Base-by-base conservation (phyloP, 2,329 filamentous ascomycete species). In the Colletotrichum sp. region DNA sequence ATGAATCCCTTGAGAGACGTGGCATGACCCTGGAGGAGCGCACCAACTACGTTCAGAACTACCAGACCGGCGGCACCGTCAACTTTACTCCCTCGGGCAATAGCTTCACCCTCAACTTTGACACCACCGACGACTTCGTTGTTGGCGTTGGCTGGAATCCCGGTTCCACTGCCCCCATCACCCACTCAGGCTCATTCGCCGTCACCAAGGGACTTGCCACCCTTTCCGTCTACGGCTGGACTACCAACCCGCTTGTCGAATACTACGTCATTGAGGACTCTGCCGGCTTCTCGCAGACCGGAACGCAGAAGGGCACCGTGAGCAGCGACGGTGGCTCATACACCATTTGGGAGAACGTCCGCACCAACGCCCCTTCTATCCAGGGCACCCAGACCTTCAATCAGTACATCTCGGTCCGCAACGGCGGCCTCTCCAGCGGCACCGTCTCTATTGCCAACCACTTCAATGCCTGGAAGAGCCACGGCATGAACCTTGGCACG, bases 241-340 rank as follows among this genome's bases (percentile, higher is more conserved):
- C 88, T 3, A 83, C 80, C 21, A 86, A 85, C 80, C 89, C 89
- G 0, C 82, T 90, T n/a, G 84, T 91, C 80, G 90, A 92, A 78
- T 91, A 91, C 84, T 92, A 92, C 83, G 88, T 92, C 74, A 85
- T 91, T 78, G 90, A 92, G 75, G 69, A 77, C 52, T 68, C 75
- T 21, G 67, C 38, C 55, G 48, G 48, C 28, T 66, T 32, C 16
- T 55, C 60, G 4, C 67, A n/a, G 82, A 84, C 67, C 83, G 67
- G 67, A n/a, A 69, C 55, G 8, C 78, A 81, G 75, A 78, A 81
- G 34, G 84, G 84, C 71, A 81, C 79, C 6, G 77, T 84, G 58
- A 77, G 78, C 34, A 80, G 78, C 68, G 84, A 85, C 76, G 84
- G 84, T 6, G 78, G 79, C 71, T 79, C 77, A 8, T 86, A 86